Evolutionary conservation across 164 flowering plant genomes (phyloP).

Genomic region (Magnolia officinalis): DNA sequence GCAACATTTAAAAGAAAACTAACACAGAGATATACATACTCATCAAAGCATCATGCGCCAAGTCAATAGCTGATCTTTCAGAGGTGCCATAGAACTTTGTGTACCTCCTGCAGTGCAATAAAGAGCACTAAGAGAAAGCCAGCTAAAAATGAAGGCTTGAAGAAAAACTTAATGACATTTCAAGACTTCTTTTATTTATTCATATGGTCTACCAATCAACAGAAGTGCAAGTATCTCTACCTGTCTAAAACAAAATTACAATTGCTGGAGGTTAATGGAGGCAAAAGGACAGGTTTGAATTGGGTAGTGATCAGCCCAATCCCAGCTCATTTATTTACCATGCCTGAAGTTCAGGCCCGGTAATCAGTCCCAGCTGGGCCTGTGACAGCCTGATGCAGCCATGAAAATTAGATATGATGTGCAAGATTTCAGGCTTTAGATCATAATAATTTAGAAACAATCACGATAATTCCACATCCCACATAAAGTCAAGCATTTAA

Average conservation of each 20-base stretch:
- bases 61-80: conserved; percentile 64
- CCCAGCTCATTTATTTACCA: too few species aligned
- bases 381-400: too few species aligned
- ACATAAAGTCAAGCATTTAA: too few species aligned
- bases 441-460: too few species aligned
- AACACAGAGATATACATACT: conserved; percentile 45
- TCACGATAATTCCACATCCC: too few species aligned
- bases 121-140: neutral
- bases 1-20: neutral
- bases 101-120: conserved; percentile 67
- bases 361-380: too few species aligned
- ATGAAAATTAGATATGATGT: too few species aligned
- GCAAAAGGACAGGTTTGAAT: neutral
- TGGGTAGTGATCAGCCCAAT: too few species aligned
- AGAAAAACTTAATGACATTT: neutral
- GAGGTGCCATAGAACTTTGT: conserved; percentile 93
- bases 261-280: neutral
- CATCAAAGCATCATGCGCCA: conserved; percentile 90
- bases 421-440: too few species aligned
- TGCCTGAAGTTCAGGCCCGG: too few species aligned
- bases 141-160: neutral
- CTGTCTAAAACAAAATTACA: neutral
- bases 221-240: neutral
- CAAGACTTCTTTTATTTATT: neutral
- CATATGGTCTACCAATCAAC: neutral